Percentiles rank a stretch among this genome's conserved stretches.
phyloP scores from a whole-genome alignment of 441 rosid genomes.

The Manihot esculenta region DNA sequence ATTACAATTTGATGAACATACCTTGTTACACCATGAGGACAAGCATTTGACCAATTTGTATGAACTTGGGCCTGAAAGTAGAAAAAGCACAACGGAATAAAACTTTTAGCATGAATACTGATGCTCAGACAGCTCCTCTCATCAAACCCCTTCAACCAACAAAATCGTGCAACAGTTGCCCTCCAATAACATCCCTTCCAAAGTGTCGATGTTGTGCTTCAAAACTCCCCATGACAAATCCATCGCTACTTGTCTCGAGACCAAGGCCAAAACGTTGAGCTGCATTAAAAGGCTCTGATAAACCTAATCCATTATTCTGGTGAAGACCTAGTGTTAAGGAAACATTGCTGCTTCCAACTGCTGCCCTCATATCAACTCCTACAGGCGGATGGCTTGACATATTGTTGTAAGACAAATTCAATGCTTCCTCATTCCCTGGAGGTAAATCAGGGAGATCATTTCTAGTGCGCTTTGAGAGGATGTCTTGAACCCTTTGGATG shows the following conservation, averaged over 20 bases:
- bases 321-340: conserved; percentile 83
- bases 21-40: conserved; percentile 17
- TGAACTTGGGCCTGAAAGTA: conserved; percentile 14
- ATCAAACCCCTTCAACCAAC: conserved; percentile 40
- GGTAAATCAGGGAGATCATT: conserved; percentile 33
- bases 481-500: conserved; percentile 39
- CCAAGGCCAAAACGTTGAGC: conserved; percentile 71
- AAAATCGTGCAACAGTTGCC: conserved; percentile 76
- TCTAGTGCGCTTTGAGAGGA: conserved; percentile 43
- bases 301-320: conserved; percentile 49
- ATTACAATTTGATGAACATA: conserved; percentile 19
- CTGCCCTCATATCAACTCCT: conserved; percentile 34
- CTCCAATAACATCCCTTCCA: conserved; percentile 60
- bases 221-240: conserved; percentile 51
- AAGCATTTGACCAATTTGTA: conserved; percentile 8
- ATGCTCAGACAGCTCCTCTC: conserved; percentile 13
- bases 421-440: conserved; percentile 31
- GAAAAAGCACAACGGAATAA: conserved; percentile 5
- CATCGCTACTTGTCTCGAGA: conserved; percentile 45
- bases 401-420: conserved; percentile 35
- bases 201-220: conserved; percentile 63
- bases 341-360: conserved; percentile 45
- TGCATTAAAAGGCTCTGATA: conserved; percentile 62
- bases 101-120: conserved; percentile 23
- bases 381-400: conserved; percentile 44